These are phyloP conservation scores for Cercospora zeae-maydis DNA, from an alignment of 2,329 filamentous ascomycete genomes.

Conservation along the genomic window DNA sequence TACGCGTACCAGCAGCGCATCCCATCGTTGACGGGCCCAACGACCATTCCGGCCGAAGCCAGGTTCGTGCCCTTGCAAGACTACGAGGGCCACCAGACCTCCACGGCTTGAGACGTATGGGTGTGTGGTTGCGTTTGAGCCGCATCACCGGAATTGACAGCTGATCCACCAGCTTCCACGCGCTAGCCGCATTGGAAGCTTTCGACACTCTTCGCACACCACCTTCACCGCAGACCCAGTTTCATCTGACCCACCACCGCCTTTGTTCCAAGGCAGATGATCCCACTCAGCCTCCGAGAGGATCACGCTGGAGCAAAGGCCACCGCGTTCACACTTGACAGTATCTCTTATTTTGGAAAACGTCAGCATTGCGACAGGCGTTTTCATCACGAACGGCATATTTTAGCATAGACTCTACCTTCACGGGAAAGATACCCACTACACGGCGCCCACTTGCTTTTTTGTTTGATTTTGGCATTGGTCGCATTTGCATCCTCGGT, in stretches of 20 bases:
- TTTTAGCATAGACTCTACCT: conserved; percentile 25
- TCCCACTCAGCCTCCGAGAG: conserved; percentile 19
- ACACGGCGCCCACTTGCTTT: not conserved
- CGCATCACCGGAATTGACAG: conserved; percentile 17
- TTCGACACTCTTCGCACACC: conserved; percentile 20
- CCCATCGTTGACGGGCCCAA: conserved; percentile 30
- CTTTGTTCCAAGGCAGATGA: conserved; percentile 27
- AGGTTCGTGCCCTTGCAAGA: conserved; percentile 37
- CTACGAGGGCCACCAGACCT: conserved; percentile 34
- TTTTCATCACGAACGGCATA: conserved; percentile 15
- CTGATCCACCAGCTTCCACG: conserved; percentile 22
- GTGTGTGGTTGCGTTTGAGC: conserved; percentile 25
- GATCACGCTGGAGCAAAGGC: conserved; percentile 18
- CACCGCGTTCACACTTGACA: conserved; percentile 16
- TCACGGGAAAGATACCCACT: conserved; percentile 21
- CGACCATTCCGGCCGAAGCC: conserved; percentile 29
- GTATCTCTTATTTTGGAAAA: conserved; percentile 18
- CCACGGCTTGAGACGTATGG: conserved; percentile 23
- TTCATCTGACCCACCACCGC: conserved; percentile 20
- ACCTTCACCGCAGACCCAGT: conserved; percentile 16
- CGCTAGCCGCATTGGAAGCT: conserved; percentile 14
- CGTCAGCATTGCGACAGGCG: conserved; percentile 25
- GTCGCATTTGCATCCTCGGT: not conserved
- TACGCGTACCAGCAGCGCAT: conserved; percentile 32
- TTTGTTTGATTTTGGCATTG: not conserved